Percentiles rank a stretch among this genome's conserved stretches.
These are phyloP conservation scores for Prototheca stagnorum DNA, from an alignment of 163 green algal species.

Conservation along the genomic window DNA sequence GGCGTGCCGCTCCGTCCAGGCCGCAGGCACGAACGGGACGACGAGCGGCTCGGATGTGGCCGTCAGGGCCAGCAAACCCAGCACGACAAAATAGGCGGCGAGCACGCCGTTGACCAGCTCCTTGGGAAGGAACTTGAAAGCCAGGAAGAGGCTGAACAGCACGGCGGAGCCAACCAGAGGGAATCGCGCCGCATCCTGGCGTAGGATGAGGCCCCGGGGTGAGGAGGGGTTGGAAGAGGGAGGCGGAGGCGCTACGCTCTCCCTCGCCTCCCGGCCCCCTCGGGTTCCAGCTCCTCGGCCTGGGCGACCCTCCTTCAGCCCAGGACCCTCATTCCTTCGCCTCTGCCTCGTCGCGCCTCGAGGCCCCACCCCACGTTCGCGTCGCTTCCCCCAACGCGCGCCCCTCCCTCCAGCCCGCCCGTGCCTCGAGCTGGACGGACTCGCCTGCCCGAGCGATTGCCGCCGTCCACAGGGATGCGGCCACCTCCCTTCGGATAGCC, in stretches of 20 bases:
- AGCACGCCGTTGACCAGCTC: constrained; percentile 81
- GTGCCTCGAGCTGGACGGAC: too few species aligned
- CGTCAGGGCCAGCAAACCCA: constrained; percentile 69
- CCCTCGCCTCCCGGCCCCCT: not conserved
- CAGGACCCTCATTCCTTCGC: not conserved
- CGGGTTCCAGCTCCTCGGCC: not conserved
- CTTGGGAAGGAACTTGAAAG: constrained; percentile 92
- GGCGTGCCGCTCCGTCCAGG: not conserved
- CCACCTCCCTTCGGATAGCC: too few species aligned
- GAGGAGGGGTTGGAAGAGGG: not conserved
- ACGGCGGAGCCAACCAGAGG: constrained; percentile 81
- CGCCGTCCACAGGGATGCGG: too few species aligned
- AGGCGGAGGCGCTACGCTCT: not conserved
- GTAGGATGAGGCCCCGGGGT: too few species aligned
- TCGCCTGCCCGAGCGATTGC: too few species aligned
- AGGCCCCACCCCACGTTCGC: too few species aligned
- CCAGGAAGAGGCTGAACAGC: constrained; percentile 83
- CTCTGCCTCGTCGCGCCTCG: too few species aligned
- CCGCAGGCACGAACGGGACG: constrained; percentile 21
- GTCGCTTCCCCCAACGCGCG: too few species aligned
- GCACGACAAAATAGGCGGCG: constrained; percentile 76
- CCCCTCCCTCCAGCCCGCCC: too few species aligned
- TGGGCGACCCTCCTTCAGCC: too few species aligned
- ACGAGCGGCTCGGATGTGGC: constrained; percentile 47
- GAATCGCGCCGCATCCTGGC: constrained; percentile 83